Conservation (phyloP, 768 basidiomycete genomes). For the Agrocybe pediades region DNA sequence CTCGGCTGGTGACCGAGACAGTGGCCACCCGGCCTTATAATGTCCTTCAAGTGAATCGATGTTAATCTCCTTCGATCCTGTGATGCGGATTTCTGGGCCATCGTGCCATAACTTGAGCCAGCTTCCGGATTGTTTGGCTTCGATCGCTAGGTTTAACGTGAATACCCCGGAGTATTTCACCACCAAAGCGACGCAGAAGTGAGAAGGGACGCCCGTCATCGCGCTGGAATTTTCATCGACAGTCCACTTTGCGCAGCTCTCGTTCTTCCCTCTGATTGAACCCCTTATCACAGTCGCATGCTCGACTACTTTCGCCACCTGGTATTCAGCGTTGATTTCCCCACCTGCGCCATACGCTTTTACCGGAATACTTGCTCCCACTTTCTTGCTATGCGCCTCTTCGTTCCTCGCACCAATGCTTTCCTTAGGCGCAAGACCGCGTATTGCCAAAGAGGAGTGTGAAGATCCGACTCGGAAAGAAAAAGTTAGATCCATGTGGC, state of each 20-base stretch:
- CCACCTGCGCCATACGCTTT: conserved; percentile 9
- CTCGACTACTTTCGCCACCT: conserved; percentile 6
- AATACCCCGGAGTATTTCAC: conserved; percentile 13
- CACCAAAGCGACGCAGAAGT: conserved; percentile 16
- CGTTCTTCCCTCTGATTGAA: conserved; percentile 10
- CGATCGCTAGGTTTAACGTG: conserved; percentile 13
- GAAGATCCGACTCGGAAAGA: neutral
- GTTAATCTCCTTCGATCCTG: conserved; percentile 5
- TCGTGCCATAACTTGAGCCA: no score
- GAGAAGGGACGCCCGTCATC: conserved; percentile 16
- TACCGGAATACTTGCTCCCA: conserved; percentile 6
- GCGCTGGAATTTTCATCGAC: conserved; percentile 16
- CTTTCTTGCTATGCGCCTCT: conserved; percentile 7
- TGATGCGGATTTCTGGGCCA: neutral
- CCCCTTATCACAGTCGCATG: conserved; percentile 16
- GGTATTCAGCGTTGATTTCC: conserved; percentile 11
- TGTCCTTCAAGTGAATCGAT: neutral
- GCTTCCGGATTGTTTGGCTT: conserved; percentile 11
- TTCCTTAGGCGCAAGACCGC: conserved; percentile 14
- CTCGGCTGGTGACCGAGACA: neutral
- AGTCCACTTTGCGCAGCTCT: conserved; percentile 15
- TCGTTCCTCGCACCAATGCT: conserved; percentile 16
- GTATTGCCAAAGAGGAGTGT: neutral
- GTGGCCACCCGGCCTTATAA: neutral
- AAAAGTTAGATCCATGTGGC: conserved; percentile 11